Evolutionary conservation across 2,329 filamentous ascomycete genomes (phyloP).

Genomic region (Ophiostoma piceae): DNA sequence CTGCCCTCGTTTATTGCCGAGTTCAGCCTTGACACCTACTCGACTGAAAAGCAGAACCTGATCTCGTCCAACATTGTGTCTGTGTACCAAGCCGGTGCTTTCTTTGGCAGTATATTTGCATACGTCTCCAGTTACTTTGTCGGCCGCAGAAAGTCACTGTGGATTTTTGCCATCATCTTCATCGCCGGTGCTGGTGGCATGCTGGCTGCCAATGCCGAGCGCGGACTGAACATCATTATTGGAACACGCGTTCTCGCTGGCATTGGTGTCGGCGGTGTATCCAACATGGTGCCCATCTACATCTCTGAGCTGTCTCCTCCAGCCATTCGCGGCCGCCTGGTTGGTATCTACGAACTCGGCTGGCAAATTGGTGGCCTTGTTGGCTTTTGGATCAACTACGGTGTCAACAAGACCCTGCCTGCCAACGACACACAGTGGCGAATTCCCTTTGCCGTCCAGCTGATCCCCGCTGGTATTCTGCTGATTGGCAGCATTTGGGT

Average conservation of each 20-base stretch:
- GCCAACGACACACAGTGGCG: slow-evolving; percentile 54
- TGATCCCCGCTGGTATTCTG: slow-evolving; percentile 61
- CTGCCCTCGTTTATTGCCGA: slow-evolving; percentile 64
- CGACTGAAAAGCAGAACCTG: slow-evolving; percentile 46
- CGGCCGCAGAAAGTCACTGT: slow-evolving; percentile 60
- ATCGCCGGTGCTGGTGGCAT: slow-evolving; percentile 65
- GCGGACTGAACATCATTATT: slow-evolving; percentile 60
- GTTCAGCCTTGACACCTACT: slow-evolving; percentile 57
- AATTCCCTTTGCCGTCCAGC: slow-evolving; percentile 60
- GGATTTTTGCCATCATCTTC: slow-evolving; percentile 59
- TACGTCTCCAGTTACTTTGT: slow-evolving; percentile 62
- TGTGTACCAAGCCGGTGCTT: slow-evolving; percentile 75
- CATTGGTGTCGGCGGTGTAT: slow-evolving; percentile 51
- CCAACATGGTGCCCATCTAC: slow-evolving; percentile 52
- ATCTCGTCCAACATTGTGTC: slow-evolving; percentile 73
- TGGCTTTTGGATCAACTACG: slow-evolving; percentile 63
- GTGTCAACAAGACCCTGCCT: slow-evolving; percentile 48
- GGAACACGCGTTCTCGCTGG: slow-evolving; percentile 52
- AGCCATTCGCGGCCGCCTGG: slow-evolving; percentile 58
- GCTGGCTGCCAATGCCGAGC: slow-evolving; percentile 57
- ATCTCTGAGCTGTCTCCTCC: slow-evolving; percentile 57
- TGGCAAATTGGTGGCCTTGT: slow-evolving; percentile 60
- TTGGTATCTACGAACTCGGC: slow-evolving; percentile 62
- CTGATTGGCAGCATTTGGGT: slow-evolving; percentile 53
- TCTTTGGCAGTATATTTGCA: slow-evolving; percentile 70